phyloP scores from a whole-genome alignment of 2,329 filamentous ascomycete species.

The Phialophora chinensis region DNA sequence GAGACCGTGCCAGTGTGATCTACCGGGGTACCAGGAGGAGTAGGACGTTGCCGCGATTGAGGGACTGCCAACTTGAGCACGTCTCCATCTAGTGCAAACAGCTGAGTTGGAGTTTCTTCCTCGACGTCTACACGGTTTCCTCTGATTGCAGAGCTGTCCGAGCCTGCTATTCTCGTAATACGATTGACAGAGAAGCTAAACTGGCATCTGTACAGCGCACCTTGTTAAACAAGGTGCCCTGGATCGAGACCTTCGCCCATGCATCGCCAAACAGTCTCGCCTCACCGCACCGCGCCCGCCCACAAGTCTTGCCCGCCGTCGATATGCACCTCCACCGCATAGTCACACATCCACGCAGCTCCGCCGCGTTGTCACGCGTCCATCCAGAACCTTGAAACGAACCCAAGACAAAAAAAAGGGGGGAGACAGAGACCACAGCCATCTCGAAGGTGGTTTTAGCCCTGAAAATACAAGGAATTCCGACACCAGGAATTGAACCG shows the following conservation, averaged over 20 bases:
- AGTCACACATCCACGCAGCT: neutral
- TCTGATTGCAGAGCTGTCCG: neutral
- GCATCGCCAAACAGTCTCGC: neutral
- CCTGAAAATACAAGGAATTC: neutral
- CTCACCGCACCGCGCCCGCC: too few species aligned
- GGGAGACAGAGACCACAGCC: neutral
- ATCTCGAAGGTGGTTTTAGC: neutral
- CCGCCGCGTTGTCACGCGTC: neutral
- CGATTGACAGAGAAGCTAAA: neutral
- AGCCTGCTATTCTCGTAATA: neutral
- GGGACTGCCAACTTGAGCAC: neutral
- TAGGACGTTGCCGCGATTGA: neutral
- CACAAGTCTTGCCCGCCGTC: neutral
- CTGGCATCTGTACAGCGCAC: neutral
- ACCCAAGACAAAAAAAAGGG: neutral
- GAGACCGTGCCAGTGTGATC: too few species aligned
- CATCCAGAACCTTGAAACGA: neutral
- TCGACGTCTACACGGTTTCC: neutral
- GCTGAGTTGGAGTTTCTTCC: neutral
- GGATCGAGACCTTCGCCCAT: neutral
- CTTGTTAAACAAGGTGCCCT: neutral
- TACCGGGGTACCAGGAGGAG: neutral
- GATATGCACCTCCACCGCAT: neutral
- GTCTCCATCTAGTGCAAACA: neutral
- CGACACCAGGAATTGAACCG: conserved; percentile 53